A percentile compares a stretch with the other conserved stretches of the same genome.
phyloP scores from a whole-genome alignment of 2,329 filamentous ascomycete species.

The Macroventuria anomochaeta region DNA sequence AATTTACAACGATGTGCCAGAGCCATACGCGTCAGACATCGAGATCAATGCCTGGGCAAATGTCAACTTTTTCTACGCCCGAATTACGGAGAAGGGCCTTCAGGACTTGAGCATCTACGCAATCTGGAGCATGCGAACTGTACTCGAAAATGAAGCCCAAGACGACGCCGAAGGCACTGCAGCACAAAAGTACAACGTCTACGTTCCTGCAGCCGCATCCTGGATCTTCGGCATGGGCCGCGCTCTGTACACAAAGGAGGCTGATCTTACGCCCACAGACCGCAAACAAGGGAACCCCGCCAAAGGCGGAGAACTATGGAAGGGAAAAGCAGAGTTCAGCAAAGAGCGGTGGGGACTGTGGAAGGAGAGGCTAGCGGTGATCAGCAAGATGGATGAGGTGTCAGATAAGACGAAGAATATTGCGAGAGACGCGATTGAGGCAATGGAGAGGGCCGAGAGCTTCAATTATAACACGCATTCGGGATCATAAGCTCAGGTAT shows the following conservation, averaged over 20 bases:
- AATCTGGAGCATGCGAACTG: constrained; percentile 40
- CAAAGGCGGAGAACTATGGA: constrained; percentile 39
- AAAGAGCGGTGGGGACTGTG: constrained; percentile 43
- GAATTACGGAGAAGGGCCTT: constrained; percentile 25
- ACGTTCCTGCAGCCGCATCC: constrained; percentile 38
- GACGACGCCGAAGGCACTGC: constrained; percentile 28
- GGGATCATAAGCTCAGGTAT: not conserved
- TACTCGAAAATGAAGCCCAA: constrained; percentile 31
- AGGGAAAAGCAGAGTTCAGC: constrained; percentile 38
- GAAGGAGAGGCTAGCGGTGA: constrained; percentile 39
- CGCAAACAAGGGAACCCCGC: constrained; percentile 39
- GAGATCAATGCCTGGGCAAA: constrained; percentile 44
- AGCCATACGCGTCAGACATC: constrained; percentile 20
- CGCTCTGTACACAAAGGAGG: constrained; percentile 30
- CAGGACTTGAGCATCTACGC: constrained; percentile 30
- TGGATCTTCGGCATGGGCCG: constrained; percentile 37
- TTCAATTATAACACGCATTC: constrained; percentile 7
- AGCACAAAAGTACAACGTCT: constrained; percentile 33
- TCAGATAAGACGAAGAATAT: constrained; percentile 31
- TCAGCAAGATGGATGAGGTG: constrained; percentile 30
- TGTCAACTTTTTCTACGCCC: constrained; percentile 41
- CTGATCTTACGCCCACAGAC: constrained; percentile 38
- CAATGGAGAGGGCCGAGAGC: constrained; percentile 41
- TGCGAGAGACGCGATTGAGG: constrained; percentile 32
- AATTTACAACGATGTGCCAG: constrained; percentile 40